A percentile compares a stretch with the other conserved stretches of the same genome.
These are phyloP conservation scores for Trametes cubensis DNA, from an alignment of 768 basidiomycete genomes.

Conservation along the genomic window DNA sequence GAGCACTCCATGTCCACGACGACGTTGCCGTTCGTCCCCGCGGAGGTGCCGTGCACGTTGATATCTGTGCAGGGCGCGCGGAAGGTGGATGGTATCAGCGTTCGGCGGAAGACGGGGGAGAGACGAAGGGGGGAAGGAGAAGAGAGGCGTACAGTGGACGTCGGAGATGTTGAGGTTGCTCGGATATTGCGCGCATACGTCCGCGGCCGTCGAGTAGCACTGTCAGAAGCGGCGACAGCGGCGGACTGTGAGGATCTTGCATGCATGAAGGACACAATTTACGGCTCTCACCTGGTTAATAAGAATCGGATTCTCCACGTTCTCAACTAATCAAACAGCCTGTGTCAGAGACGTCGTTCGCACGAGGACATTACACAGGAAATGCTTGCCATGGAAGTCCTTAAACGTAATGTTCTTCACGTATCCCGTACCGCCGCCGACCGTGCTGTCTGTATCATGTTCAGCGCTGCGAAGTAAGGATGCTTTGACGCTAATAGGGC, in stretches of 20 bases:
- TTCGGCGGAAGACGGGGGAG: no score
- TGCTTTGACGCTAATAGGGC: background rate
- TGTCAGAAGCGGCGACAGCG: constrained; percentile 18
- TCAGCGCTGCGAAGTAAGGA: background rate
- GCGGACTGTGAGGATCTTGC: background rate
- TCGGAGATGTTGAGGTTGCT: constrained; percentile 44
- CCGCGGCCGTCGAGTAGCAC: constrained; percentile 42
- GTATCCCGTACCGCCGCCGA: constrained; percentile 48
- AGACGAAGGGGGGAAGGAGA: background rate
- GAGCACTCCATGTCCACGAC: constrained; percentile 49
- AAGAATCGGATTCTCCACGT: constrained; percentile 48
- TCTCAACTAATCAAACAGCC: constrained; percentile 33
- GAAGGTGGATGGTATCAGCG: background rate
- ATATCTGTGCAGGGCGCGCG: constrained; percentile 31
- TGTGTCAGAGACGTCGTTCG: background rate
- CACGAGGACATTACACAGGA: constrained; percentile 13
- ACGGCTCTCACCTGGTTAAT: constrained; percentile 37
- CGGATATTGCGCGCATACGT: constrained; percentile 42
- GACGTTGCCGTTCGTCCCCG: constrained; percentile 41
- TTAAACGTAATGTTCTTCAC: constrained; percentile 37
- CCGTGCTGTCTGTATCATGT: constrained; percentile 32
- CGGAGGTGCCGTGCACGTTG: constrained; percentile 47
- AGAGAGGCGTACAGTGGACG: constrained; percentile 40
- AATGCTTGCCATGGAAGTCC: constrained; percentile 34
- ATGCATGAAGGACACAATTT: no score